Evolutionary conservation across 1,284 basidiomycete genomes (phyloP), one percentile per base, ranked within the genome.

Genomic region (Papiliotrema fonsecae): DNA sequence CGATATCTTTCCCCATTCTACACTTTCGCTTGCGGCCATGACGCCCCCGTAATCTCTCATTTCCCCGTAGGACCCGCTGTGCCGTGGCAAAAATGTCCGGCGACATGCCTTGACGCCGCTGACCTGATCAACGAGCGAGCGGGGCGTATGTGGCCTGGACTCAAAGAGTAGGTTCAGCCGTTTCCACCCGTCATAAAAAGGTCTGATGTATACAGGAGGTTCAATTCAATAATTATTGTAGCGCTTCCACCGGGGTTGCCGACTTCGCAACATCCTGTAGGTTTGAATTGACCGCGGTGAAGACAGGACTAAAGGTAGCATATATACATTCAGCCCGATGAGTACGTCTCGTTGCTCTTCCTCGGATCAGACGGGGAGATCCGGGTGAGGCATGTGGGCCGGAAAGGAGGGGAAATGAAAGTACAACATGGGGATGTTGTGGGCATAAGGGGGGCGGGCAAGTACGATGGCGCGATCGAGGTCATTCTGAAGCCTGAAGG

Each of bases 361-460:
- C 57, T 48, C 30, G 26, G 44, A 26, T 42, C 49, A 18, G 26
- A 50, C 27, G 27, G 44, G 34, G 31, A 26, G 16, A n/a, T 49
- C 13, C 21, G n/a, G n/a, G 22, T 50, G 21, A 30, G 31, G 32
- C 18, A 10, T 13, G 21, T 26, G 27, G 7, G 25, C 32, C 7
- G 26, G 13, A 34, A 43, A 26, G 22, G 32, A n/a, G 16, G 58
- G 26, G 55, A 62, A 16, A 6, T 72, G 10, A 58, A 50, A 1
- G 45, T 57, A 10, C 66, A 67, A 45, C 69, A 72, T 50, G 69
- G 69, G 5, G 69, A 72, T 54, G 60, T 72, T 0, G 21, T 69
- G 2, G 52, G 60, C 6, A 34, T 65, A 27, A 55, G 52, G n/a
- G n/a, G n/a, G 39, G 49, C 61, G 3, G 66, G 62, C n/a, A 24